Evolutionary conservation across 2,329 filamentous ascomycete genomes (phyloP).

Genomic region (Colletotrichum aenigma): DNA sequence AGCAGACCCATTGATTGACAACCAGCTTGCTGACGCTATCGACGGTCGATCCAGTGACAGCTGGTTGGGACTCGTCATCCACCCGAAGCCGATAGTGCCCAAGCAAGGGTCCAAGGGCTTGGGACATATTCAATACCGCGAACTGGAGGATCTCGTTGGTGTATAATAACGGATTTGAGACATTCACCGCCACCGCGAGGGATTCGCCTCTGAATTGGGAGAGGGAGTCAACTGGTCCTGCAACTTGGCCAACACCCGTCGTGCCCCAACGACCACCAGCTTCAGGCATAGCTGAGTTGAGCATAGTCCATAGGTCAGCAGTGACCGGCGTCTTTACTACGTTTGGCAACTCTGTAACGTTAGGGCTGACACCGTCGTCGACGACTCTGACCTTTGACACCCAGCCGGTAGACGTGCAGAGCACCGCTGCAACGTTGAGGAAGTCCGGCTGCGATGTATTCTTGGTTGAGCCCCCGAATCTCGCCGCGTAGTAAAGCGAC

Average conservation of each 20-base stretch:
- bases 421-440: not conserved
- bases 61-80: not conserved
- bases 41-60: not conserved
- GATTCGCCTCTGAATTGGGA: not conserved
- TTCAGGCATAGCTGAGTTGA: not conserved
- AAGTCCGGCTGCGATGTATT: not conserved
- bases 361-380: not conserved
- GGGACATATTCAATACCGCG: not conserved
- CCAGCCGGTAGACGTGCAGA: not conserved
- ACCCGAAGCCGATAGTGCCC: not conserved
- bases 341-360: not conserved
- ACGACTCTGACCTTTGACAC: not conserved
- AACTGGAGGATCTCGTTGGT: not conserved
- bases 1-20: not conserved
- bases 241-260: not conserved
- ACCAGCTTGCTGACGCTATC: not conserved
- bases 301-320: not conserved
- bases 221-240: not conserved
- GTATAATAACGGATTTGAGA: not conserved
- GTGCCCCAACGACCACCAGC: not conserved
- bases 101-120: not conserved
- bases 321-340: not conserved
- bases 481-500: not conserved
- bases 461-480: not conserved
- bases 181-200: not conserved